Percentiles rank a stretch among this genome's conserved stretches.
phyloP scores from a whole-genome alignment of 148 eudicot species.

The Pouteria glomerata region DNA sequence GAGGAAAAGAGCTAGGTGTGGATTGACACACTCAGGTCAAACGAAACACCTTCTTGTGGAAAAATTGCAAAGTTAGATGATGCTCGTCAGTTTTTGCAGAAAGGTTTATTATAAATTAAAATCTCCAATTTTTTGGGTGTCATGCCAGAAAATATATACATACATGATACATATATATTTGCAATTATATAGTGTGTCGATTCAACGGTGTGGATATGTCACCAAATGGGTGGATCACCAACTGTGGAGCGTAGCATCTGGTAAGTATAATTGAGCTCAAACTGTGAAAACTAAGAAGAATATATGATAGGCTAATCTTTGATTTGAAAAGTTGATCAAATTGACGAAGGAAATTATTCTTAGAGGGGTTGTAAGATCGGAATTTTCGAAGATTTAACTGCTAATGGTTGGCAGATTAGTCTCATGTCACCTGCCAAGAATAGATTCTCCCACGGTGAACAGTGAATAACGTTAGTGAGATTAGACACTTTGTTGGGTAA shows the following conservation, averaged over 20 bases:
- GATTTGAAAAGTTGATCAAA: background rate
- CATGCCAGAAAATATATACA: background rate
- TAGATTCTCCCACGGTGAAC: background rate
- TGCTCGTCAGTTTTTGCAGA: slow-evolving; percentile 4
- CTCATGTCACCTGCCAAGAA: background rate
- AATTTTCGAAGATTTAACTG: too few relatives aligned
- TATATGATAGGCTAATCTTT: background rate
- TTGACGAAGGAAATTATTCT: background rate
- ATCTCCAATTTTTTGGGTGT: background rate
- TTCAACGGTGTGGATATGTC: background rate
- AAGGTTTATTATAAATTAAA: background rate
- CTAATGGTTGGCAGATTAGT: background rate
- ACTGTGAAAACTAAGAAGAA: slow-evolving; percentile 1
- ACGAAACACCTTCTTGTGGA: background rate
- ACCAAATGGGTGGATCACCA: background rate
- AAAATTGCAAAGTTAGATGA: background rate
- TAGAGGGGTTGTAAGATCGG: background rate
- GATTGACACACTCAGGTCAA: too few relatives aligned
- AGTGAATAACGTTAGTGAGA: too few relatives aligned
- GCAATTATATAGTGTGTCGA: background rate
- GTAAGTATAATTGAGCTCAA: too few relatives aligned
- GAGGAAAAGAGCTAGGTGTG: background rate
- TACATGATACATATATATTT: too few relatives aligned
- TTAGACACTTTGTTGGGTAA: too few relatives aligned
- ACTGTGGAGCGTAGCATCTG: too few relatives aligned